phyloP scores from a whole-genome alignment of 2,329 filamentous ascomycete species.

The Xylariaceae sp. region DNA sequence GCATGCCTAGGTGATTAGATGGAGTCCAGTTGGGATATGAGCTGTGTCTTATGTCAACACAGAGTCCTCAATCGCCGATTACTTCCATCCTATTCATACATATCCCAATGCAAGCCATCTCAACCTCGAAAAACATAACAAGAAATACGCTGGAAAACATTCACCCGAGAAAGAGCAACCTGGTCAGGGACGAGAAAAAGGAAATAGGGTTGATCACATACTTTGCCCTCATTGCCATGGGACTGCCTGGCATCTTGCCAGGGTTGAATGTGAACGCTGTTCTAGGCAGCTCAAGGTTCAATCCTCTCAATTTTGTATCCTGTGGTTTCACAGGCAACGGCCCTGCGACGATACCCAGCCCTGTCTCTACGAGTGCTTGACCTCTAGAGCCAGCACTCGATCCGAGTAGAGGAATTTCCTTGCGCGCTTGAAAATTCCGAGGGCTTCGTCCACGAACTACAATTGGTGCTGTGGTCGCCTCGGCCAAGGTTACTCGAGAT shows the following conservation, averaged over 20 bases:
- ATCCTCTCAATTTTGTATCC: conserved; percentile 47
- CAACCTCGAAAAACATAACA: too few relatives aligned
- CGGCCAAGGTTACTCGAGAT: conserved; percentile 74
- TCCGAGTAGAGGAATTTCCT: conserved; percentile 83
- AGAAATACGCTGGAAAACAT: too few relatives aligned
- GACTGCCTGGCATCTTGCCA: conserved; percentile 51
- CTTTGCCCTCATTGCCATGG: conserved; percentile 56
- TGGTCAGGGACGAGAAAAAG: conserved; percentile 1
- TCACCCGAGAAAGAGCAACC: too few relatives aligned
- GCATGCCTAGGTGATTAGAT: conserved; percentile 40
- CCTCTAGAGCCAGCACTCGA: conserved; percentile 73
- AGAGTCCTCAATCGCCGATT: conserved; percentile 5
- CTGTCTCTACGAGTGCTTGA: conserved; percentile 66
- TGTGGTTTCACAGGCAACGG: conserved; percentile 52
- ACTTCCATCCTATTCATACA: too few relatives aligned
- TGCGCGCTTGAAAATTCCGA: conserved; percentile 89
- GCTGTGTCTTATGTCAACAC: conserved; percentile 37
- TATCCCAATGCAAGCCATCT: too few relatives aligned
- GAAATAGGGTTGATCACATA: conserved; percentile 35
- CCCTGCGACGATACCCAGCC: conserved; percentile 57
- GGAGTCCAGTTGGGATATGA: conserved; percentile 57
- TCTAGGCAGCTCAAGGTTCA: conserved; percentile 54
- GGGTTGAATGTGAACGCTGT: conserved; percentile 57
- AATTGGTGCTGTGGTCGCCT: conserved; percentile 83
- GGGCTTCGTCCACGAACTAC: conserved; percentile 92